Base-by-base conservation (phyloP, 352 stramenopile genomes). In the Globisporangium echinulatum region DNA sequence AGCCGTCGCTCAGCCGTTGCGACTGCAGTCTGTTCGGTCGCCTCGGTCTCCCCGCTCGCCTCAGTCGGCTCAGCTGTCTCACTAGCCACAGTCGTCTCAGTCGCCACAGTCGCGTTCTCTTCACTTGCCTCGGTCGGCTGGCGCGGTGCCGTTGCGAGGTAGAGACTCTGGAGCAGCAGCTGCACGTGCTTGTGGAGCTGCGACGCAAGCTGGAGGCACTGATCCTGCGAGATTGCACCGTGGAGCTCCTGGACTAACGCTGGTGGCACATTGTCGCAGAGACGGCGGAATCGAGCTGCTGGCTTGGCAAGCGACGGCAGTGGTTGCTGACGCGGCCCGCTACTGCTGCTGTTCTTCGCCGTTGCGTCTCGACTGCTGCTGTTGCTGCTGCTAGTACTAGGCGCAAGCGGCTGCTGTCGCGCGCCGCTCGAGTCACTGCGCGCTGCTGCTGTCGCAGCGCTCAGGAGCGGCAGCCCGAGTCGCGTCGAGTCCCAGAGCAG, bases 111-210 rank as follows among this genome's bases (percentile, higher is more conserved):
- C 25, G 0, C 25, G 25, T 25, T 25, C 25, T 25, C 25, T 25
- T 25, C 25, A 25, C 25, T 25, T 25, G 25, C 25, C 25, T 25
- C 2, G 2, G 25, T 25, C 2, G 25, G 25, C 25, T 25, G 25
- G 25, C 25, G 25, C 25, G 25, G 25, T 25, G 25, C 25, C 25
- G 25, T 25, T 1, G 25, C 25, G 25, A 25, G 25, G 25, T 14
- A 7, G 40, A 44, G 40, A 36, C 71, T 90, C 64, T 92, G 80
- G 15, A 92, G 58, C 54, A 94, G 46, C 6, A 94, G 68, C 63
- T 94, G 85, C 36, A 92, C 71, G 63, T 94, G 85, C 43, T 94
- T 94, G 66, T 94, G 85, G 79, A 94, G 92, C 52, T 94, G 85
- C 4, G 85, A 94, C 1, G 85, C 81, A 44, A 94, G 48, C 60